phyloP scores from a whole-genome alignment of 2,329 filamentous ascomycete genomes.

The Ceratocystis cacaofunesta region DNA sequence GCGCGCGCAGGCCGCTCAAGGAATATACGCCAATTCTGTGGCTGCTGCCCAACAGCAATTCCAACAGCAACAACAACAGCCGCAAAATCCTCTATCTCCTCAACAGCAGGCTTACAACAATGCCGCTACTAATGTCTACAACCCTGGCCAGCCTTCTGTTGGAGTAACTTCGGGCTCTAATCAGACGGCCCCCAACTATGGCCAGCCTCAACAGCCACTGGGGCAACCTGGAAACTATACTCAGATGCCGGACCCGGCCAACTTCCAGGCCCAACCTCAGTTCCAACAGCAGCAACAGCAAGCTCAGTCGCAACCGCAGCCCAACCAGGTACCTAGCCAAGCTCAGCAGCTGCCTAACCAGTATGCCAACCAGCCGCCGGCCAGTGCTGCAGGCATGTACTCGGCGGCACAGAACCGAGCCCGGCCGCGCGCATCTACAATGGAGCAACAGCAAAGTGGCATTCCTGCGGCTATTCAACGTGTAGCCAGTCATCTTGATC shows the following conservation, averaged over 20 bases:
- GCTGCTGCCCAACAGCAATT: constrained; percentile 24
- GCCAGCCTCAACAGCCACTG: constrained; percentile 21
- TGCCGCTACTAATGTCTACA: constrained; percentile 31
- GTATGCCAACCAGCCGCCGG: constrained; percentile 40
- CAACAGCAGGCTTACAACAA: constrained; percentile 22
- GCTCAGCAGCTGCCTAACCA: constrained; percentile 48
- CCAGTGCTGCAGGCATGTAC: constrained; percentile 16
- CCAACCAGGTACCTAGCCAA: constrained; percentile 27
- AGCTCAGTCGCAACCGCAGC: constrained; percentile 7
- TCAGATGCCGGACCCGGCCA: not conserved
- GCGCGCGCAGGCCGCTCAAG: constrained; percentile 54
- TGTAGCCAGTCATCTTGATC: constrained; percentile 90
- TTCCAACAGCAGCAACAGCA: constrained; percentile 53
- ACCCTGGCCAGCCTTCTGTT: constrained; percentile 21
- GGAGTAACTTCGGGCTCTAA: constrained; percentile 10
- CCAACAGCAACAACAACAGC: constrained; percentile 13
- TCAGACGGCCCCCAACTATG: constrained; percentile 19
- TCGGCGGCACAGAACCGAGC: constrained; percentile 43
- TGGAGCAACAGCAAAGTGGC: constrained; percentile 87
- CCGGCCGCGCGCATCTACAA: constrained; percentile 82
- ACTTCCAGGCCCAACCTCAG: constrained; percentile 38
- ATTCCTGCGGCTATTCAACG: constrained; percentile 87
- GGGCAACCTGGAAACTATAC: constrained; percentile 5
- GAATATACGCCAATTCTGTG: constrained; percentile 51
- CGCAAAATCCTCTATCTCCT: constrained; percentile 21